Percentiles rank a stretch among this genome's conserved stretches.
Conservation (phyloP, 768 basidiomycete species). For the Xerocomellus chrysenteron region DNA sequence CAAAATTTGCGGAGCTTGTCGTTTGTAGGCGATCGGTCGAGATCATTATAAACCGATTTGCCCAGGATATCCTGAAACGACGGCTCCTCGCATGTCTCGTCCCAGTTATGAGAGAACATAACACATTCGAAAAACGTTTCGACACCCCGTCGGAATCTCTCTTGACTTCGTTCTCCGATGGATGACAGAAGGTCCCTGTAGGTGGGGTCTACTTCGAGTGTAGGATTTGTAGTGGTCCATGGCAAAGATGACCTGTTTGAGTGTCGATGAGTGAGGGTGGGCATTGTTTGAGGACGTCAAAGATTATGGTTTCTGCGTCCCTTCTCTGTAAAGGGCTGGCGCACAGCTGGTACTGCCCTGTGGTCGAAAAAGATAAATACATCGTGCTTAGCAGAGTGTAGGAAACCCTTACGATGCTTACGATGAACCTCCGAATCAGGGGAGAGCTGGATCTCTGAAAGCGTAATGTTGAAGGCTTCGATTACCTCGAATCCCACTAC, state of each 20-base stretch:
- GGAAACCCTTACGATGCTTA: neutral
- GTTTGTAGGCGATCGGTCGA: neutral
- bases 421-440: neutral
- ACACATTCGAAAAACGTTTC: constrained; percentile 8
- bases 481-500: neutral
- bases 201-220: constrained; percentile 1
- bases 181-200: neutral
- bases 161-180: neutral
- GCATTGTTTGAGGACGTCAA: neutral
- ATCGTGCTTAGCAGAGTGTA: neutral
- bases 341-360: neutral
- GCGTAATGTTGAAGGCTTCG: neutral
- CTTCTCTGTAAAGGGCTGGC: neutral
- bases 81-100: neutral
- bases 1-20: constrained; percentile 5
- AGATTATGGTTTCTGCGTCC: neutral
- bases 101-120: constrained; percentile 11
- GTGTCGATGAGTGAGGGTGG: constrained; percentile 6
- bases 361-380: neutral
- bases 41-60: constrained; percentile 1
- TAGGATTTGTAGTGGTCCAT: neutral
- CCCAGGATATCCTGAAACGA: neutral
- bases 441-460: constrained; percentile 2
- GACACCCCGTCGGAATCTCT: neutral
- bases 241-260: constrained; percentile 3